Base-by-base conservation (phyloP, 2,329 filamentous ascomycete genomes). In the Xylaria arbuscula region DNA sequence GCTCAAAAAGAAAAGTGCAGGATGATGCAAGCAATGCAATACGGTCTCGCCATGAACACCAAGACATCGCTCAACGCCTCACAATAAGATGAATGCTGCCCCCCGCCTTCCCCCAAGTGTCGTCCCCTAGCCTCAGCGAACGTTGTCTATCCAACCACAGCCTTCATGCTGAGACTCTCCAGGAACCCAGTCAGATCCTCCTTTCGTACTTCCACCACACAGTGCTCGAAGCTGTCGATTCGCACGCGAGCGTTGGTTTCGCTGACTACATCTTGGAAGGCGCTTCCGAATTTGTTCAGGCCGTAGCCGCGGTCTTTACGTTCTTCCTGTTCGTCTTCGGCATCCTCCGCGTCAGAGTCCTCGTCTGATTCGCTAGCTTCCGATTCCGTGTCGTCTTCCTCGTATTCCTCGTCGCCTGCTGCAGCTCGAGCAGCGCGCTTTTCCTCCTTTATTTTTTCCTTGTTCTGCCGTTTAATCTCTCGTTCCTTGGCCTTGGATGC, bases 221-320 rank as follows among this genome's bases (percentile, higher is more conserved):
- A 97, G 79, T 97, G 93, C 81, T 99, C 96, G 76, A 99, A 99
- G 79, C 93, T 97, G 81, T 99, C 96, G 77, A 98, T 97, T 68
- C 94, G 86, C 22, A 98, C 94, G 17, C 94, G 84, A 0, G 95
- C 93, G 67, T 91, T 96, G 17, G 95, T 98, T 83, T 98, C 93
- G 60, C 91, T 88, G 1, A 97, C 92, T 0, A 98, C 96, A 77
- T 97, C 94, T 78, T 98, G 94, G 80, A 99, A 99, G 2, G 96
- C 95, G 75, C 91, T 94, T 8, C 96, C 96, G 76, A 99, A 99
- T 58, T 92, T 89, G 81, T 98, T 99, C 61, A 93, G 83, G 1
- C 94, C 92, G 62, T 92, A 92, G 0, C 91, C 90, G 69, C 88
- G 88, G 57, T 87, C 87, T 42, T 83, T 83, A 17, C 82, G 82